Conservation (phyloP, 352 stramenopile species). For the Phytophthora sp. region DNA sequence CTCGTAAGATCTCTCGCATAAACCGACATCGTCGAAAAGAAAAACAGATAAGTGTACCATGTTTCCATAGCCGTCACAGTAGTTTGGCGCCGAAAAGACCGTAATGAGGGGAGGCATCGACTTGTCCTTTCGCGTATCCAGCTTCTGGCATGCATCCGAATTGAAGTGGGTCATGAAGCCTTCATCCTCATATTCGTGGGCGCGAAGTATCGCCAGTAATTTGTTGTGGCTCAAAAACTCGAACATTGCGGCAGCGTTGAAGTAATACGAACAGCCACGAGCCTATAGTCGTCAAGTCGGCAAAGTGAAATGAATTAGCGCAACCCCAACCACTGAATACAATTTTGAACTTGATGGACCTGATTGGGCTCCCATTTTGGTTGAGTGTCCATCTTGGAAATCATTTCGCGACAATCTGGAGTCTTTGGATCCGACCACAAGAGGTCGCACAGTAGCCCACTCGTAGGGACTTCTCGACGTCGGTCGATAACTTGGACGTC, state of each 20-base stretch:
- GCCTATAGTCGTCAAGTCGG: slow-evolving; percentile 49
- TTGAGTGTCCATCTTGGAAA: slow-evolving; percentile 17
- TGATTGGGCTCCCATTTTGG: slow-evolving; percentile 33
- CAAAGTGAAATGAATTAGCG: not conserved
- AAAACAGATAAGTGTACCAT: slow-evolving; percentile 40
- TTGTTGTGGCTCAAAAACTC: slow-evolving; percentile 73
- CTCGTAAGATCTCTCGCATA: not conserved
- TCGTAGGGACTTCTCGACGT: slow-evolving; percentile 64
- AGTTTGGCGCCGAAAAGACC: slow-evolving; percentile 96
- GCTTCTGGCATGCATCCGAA: slow-evolving; percentile 39
- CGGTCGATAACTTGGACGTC: slow-evolving; percentile 70
- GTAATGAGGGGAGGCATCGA: slow-evolving; percentile 88
- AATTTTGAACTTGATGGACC: slow-evolving; percentile 7
- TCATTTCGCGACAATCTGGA: not conserved
- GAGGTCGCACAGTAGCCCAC: slow-evolving; percentile 73
- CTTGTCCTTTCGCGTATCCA: slow-evolving; percentile 60
- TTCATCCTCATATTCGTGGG: slow-evolving; percentile 82
- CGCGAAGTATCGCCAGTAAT: slow-evolving; percentile 75
- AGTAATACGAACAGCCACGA: slow-evolving; percentile 87
- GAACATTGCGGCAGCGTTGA: slow-evolving; percentile 82
- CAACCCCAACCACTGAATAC: not conserved
- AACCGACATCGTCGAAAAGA: too few relatives aligned
- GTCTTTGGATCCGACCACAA: slow-evolving; percentile 73
- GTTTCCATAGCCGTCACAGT: slow-evolving; percentile 91
- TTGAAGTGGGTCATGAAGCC: slow-evolving; percentile 74